Conservation (phyloP, 192 early-diverging fungal genomes). For the Backusella tarrabulga region DNA sequence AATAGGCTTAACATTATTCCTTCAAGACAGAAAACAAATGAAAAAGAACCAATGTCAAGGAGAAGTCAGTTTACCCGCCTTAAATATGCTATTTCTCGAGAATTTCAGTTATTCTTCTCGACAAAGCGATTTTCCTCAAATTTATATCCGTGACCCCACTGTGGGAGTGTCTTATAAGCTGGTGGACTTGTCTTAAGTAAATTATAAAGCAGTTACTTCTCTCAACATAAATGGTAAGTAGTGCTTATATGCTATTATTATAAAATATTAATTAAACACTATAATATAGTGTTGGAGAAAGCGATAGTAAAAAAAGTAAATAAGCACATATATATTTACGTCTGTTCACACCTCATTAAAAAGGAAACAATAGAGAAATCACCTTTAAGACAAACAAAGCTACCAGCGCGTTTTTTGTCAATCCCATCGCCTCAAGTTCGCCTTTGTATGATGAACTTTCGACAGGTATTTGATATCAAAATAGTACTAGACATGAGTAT, state of each 20-base stretch:
- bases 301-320: too few relatives aligned
- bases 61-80: constrained; percentile 52
- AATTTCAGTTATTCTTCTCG: constrained; percentile 63
- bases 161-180: constrained; percentile 64
- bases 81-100: constrained; percentile 75
- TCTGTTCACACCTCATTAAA: too few relatives aligned
- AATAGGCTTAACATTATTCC: constrained; percentile 36
- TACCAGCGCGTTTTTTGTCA: too few relatives aligned
- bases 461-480: too few relatives aligned
- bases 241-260: too few relatives aligned
- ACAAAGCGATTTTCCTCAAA: constrained; percentile 61
- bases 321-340: too few relatives aligned
- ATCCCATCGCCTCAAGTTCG: too few relatives aligned
- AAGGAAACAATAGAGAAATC: too few relatives aligned
- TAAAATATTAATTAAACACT: neutral
- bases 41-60: constrained; percentile 57
- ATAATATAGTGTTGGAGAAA: neutral
- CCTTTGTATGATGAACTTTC: too few relatives aligned
- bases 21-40: constrained; percentile 62
- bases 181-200: constrained; percentile 62
- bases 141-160: constrained; percentile 63
- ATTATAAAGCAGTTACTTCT: constrained; percentile 51
- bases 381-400: too few relatives aligned
- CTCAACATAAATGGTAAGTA: constrained; percentile 51
- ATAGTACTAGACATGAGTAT: too few relatives aligned